Base-by-base conservation (phyloP, 495 filamentous ascomycete genomes). In the Sporormia fimetaria region DNA sequence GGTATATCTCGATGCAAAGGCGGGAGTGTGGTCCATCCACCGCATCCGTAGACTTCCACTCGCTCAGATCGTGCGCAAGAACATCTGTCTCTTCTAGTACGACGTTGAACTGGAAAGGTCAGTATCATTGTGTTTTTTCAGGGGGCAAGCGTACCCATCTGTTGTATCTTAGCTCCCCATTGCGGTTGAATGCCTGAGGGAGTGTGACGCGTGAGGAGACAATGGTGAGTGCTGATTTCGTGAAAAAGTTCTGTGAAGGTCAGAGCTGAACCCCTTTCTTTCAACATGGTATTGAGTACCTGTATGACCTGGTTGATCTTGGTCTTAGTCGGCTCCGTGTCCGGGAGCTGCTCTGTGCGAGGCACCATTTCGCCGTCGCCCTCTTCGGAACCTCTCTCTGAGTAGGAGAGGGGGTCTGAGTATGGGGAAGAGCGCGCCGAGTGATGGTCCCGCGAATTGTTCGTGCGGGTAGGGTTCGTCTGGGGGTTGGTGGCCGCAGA, bases 291-390 rank as follows among this genome's bases (percentile, higher is more conserved):
- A 31, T 25, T 5, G 20, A 17, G 30, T 70, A 90, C 87, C 71
- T 87, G 81, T 49, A 94, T 78, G 49, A 94, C 83, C 67, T 94
- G 87, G 55, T 84, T 86, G 45, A 93, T 65, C 59, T 86, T 88
- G 27, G 47, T 16, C 30, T 54, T 39, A 51, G 49, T 36, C 38
- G 46, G 27, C 40, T 57, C 30, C 33, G 26, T 31, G 23, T 50
- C 51, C 3, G 43, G 40, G 33, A 39, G 31, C 15, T 41, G 51
- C 16, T 51, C 51, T 21, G 42, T 4, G 21, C 51, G 51, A 40
- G 25, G 21, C 12, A 54, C 31, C 42, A 51, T 51, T 21, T 55
- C 51, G 37, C 42, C 40, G 20, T 49, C 51, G 40, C 33, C 47
- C 24, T 50, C 46, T 26, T 55, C 51, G 21, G 23, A 25, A 2